Conservation (phyloP, 2,329 filamentous ascomycete genomes). For the Nannizziopsis barbatae region DNA sequence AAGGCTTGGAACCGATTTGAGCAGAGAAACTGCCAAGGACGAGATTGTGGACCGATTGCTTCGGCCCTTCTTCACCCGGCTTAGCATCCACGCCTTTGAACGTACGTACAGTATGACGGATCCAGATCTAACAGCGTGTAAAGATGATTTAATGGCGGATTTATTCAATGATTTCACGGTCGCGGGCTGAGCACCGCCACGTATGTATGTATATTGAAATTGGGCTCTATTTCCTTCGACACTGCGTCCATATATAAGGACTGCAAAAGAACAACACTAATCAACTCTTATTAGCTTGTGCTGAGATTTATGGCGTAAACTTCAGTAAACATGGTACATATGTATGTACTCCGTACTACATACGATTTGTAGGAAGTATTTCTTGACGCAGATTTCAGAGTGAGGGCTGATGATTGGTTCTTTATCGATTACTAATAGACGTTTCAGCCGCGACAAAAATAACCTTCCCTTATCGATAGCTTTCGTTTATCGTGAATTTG, state of each 20-base stretch:
- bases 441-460: background rate
- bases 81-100: slow-evolving; percentile 91
- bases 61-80: slow-evolving; percentile 75
- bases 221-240: no score
- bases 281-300: background rate
- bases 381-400: no score
- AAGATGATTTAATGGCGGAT: slow-evolving; percentile 55
- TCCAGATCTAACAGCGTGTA: slow-evolving; percentile 55
- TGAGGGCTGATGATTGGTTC: no score
- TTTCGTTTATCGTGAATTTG: background rate
- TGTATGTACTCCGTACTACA: no score
- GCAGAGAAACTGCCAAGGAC: slow-evolving; percentile 44
- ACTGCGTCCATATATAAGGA: no score
- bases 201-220: slow-evolving; percentile 1
- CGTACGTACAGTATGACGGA: slow-evolving; percentile 74
- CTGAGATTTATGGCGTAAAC: no score
- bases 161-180: slow-evolving; percentile 65
- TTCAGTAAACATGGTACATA: no score
- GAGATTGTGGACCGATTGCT: slow-evolving; percentile 66
- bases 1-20: slow-evolving; percentile 36
- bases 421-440: background rate
- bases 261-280: background rate
- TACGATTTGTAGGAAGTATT: no score
- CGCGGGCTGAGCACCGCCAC: slow-evolving; percentile 23
- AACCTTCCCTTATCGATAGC: background rate